Percentiles rank a stretch among this genome's conserved stretches.
These are phyloP conservation scores for Corynespora cassiicola DNA, from an alignment of 2,329 filamentous ascomycete genomes.

Conservation along the genomic window DNA sequence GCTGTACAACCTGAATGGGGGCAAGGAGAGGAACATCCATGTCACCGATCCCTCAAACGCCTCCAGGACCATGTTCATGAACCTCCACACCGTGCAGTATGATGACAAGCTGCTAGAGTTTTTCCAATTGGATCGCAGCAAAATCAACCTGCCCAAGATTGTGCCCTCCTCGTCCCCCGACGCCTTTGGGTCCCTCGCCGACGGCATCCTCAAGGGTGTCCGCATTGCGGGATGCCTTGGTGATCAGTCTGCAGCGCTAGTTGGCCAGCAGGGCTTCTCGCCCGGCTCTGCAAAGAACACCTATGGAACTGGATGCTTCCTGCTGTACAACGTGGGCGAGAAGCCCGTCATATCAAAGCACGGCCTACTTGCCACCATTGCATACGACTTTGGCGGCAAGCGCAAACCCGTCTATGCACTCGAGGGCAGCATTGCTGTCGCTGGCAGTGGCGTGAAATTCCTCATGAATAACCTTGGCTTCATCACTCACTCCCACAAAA, in stretches of 20 bases:
- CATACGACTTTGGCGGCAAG: slow-evolving; percentile 77
- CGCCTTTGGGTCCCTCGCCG: slow-evolving; percentile 72
- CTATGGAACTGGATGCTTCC: slow-evolving; percentile 88
- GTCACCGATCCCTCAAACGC: slow-evolving; percentile 90
- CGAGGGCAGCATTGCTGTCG: slow-evolving; percentile 84
- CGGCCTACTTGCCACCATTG: slow-evolving; percentile 84
- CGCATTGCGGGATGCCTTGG: slow-evolving; percentile 84
- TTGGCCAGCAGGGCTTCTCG: slow-evolving; percentile 84
- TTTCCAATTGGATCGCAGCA: slow-evolving; percentile 76
- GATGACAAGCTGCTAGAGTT: slow-evolving; percentile 78
- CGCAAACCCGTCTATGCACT: slow-evolving; percentile 78
- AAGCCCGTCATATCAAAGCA: slow-evolving; percentile 86
- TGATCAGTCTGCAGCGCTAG: slow-evolving; percentile 84
- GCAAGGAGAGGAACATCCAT: slow-evolving; percentile 69
- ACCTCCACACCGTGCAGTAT: slow-evolving; percentile 80
- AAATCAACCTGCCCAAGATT: slow-evolving; percentile 81
- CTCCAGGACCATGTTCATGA: slow-evolving; percentile 94
- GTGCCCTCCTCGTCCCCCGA: slow-evolving; percentile 78
- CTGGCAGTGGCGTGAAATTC: slow-evolving; percentile 77
- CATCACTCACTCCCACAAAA: slow-evolving; percentile 66
- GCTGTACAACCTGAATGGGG: slow-evolving; percentile 82
- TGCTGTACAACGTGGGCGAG: slow-evolving; percentile 86
- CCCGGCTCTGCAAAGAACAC: slow-evolving; percentile 89
- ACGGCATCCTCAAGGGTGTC: slow-evolving; percentile 71
- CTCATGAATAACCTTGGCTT: slow-evolving; percentile 71